phyloP scores from a whole-genome alignment of 2,329 filamentous ascomycete genomes.

The Epichloe sp. region DNA sequence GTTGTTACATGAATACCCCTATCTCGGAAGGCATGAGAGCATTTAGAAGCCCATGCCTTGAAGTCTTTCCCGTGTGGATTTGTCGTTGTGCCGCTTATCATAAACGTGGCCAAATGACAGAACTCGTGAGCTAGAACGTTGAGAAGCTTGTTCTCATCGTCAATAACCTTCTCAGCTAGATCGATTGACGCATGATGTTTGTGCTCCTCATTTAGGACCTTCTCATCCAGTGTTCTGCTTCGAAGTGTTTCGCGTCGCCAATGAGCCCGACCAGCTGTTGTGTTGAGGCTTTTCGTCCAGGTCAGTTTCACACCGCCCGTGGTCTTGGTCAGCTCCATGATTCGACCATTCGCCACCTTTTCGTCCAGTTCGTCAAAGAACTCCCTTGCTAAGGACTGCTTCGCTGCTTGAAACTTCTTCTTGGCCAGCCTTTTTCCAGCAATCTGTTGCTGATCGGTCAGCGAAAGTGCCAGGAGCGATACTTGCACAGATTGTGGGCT shows the following conservation, averaged over 20 bases:
- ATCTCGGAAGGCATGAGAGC: conserved; percentile 40
- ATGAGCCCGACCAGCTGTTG: conserved; percentile 63
- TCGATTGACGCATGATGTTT: conserved; percentile 67
- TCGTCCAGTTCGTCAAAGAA: conserved; percentile 61
- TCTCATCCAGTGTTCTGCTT: conserved; percentile 14
- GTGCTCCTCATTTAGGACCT: conserved; percentile 18
- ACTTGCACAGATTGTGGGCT: not conserved
- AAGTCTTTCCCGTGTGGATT: conserved; percentile 78
- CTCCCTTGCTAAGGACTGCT: conserved; percentile 45
- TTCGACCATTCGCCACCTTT: conserved; percentile 45
- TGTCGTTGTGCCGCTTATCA: conserved; percentile 61
- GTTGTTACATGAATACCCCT: conserved; percentile 70
- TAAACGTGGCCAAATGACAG: conserved; percentile 87
- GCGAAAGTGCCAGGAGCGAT: not conserved
- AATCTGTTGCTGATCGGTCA: not conserved
- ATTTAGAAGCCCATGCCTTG: conserved; percentile 56
- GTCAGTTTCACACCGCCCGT: conserved; percentile 59
- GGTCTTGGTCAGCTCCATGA: conserved; percentile 41
- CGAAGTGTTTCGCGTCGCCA: conserved; percentile 51
- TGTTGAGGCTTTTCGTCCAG: conserved; percentile 69
- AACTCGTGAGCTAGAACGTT: conserved; percentile 96
- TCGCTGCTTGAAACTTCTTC: conserved; percentile 49
- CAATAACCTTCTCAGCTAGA: conserved; percentile 77
- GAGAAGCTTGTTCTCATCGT: conserved; percentile 60
- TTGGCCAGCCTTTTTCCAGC: conserved; percentile 17